phyloP scores from a whole-genome alignment of 345 rosid genomes.

The Jatropha curcas region DNA sequence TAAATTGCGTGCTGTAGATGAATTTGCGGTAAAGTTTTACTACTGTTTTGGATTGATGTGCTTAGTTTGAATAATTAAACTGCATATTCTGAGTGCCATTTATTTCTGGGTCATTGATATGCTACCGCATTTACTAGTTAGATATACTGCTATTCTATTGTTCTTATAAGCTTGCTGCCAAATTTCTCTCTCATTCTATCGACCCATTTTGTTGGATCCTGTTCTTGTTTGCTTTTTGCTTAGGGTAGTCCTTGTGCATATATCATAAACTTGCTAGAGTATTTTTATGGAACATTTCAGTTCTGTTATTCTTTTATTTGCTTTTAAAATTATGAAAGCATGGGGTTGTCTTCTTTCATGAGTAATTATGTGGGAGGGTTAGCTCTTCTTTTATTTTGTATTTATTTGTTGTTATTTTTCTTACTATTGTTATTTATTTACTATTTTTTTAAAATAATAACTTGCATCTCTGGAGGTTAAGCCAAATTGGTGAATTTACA shows the following conservation, averaged over 20 bases:
- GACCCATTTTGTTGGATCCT: not conserved
- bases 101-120: not conserved
- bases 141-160: not conserved
- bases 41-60: not conserved
- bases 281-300: not conserved
- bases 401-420: not conserved
- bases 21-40: constrained; percentile 71
- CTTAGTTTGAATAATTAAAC: not conserved
- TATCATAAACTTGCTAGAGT: not conserved
- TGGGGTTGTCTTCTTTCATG: not conserved
- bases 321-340: not conserved
- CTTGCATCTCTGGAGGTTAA: not conserved
- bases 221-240: not conserved
- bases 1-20: constrained; percentile 55
- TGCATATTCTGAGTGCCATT: not conserved
- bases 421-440: too few relatives aligned
- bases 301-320: not conserved
- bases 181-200: not conserved
- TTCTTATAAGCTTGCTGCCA: not conserved
- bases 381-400: not conserved
- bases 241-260: not conserved
- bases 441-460: not conserved
- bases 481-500: not conserved
- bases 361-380: not conserved
- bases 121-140: not conserved